A percentile compares a stretch with the other conserved stretches of the same genome.
These are phyloP conservation scores for Cymbopogon flexuosus DNA, from an alignment of 202 grass and related monocot genomes.

Conservation along the genomic window DNA sequence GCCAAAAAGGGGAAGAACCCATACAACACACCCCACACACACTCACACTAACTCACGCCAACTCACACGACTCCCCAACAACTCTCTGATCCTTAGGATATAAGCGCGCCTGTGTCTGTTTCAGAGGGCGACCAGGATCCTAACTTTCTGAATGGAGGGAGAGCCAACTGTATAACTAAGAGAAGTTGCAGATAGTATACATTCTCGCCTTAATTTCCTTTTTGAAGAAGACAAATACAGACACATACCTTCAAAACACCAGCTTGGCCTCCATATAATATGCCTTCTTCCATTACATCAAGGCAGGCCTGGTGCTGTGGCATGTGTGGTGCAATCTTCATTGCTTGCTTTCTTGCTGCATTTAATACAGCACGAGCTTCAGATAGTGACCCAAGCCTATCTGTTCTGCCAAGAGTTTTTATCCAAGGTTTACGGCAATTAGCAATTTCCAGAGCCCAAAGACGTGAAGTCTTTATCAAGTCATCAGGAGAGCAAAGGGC, in stretches of 20 bases:
- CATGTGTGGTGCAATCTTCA: conserved; percentile 65
- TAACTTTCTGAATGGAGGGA: no score
- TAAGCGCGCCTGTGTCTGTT: no score
- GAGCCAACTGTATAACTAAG: not conserved
- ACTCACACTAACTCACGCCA: no score
- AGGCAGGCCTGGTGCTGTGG: conserved; percentile 86
- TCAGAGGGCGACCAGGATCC: no score
- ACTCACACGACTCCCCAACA: no score
- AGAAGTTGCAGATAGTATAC: not conserved
- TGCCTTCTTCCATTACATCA: conserved; percentile 80
- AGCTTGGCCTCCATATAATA: conserved; percentile 76
- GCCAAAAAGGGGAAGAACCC: not conserved
- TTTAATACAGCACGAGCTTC: conserved; percentile 72
- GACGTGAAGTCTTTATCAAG: conserved; percentile 66
- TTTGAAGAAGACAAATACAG: not conserved
- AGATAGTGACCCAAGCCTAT: conserved; percentile 76
- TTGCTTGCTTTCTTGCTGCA: conserved; percentile 63
- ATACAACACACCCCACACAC: no score
- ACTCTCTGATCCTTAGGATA: no score
- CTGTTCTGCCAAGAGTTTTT: conserved; percentile 74
- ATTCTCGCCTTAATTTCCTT: not conserved
- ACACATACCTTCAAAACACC: conserved; percentile 76
- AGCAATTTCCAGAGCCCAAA: conserved; percentile 87
- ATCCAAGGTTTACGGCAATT: conserved; percentile 77
- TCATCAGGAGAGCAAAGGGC: conserved; percentile 68